Base-by-base conservation (phyloP, 495 filamentous ascomycete species). In the Penicillium robsamsonii region DNA sequence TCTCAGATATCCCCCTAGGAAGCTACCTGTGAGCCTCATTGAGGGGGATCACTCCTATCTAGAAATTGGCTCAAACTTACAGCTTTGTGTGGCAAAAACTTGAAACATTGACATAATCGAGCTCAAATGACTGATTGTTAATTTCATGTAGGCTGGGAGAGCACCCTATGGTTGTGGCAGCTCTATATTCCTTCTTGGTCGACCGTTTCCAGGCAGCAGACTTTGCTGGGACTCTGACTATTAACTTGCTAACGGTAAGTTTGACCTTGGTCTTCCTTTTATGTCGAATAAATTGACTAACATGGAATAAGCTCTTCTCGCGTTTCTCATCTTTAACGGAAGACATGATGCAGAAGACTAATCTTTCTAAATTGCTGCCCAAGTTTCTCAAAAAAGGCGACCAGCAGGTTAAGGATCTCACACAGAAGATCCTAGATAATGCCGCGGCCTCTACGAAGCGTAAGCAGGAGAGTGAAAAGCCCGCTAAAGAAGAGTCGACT, bases 341-440 rank as follows among this genome's bases (percentile, higher is more conserved):
- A 50, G 81, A 83, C 18, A 60, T 84, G 5, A 74, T 89, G 20
- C 78, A 83, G 50, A 85, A 81, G 54, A 83, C 84, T 18, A 92
- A 92, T 60, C 74, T 94, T 38, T 76, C 82, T 29, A 85, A 83
- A 51, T 68, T 87, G 12, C 69, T 85, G 3, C 80, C 81, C 5
- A 81, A 83, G 46, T 83, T 88, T 43, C 72, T 80, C 24, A 89
- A 87, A 66, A 83, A 83, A 54, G 87, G 89, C 4, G 84, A 86
- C 51, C 80, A 81, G 5, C 74, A 83, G 35, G 81, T 80, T 5
- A 87, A 85, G 57, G 72, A 64, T 8, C 70, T 83, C 17, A 79
- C 81, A 2, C 82, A 87, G 64, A 75, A 74, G 48, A 79, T 87
- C 18, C 56, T 81, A 20, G 79, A 83, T 18, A 82, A 81, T 58